Conservation (phyloP, 1,139 yeast species). For the Ogataea hybrid region DNA sequence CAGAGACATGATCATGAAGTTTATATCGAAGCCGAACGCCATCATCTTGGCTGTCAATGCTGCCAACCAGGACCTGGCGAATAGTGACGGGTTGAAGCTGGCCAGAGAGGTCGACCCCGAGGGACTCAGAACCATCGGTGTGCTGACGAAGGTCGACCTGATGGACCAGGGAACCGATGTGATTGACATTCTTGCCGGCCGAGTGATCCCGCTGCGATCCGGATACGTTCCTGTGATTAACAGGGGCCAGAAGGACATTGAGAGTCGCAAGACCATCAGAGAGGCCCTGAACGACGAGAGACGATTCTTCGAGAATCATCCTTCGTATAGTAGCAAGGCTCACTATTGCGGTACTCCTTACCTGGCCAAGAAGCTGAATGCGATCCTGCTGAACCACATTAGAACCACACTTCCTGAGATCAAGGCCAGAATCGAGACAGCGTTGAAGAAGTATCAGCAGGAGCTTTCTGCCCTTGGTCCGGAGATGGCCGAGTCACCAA, state of each 20-base stretch:
- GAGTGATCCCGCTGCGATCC: slow-evolving; percentile 91
- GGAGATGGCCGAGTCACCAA: slow-evolving; percentile 83
- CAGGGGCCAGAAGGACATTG: slow-evolving; percentile 97
- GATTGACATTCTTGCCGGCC: slow-evolving; percentile 91
- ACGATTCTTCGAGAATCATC: slow-evolving; percentile 70
- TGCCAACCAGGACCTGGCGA: slow-evolving; percentile 96
- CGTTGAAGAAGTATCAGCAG: slow-evolving; percentile 74
- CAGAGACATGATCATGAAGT: slow-evolving; percentile 90
- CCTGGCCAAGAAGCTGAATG: slow-evolving; percentile 88
- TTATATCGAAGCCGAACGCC: slow-evolving; percentile 94
- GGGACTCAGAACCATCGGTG: slow-evolving; percentile 95
- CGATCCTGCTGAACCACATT: slow-evolving; percentile 87
- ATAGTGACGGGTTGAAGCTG: slow-evolving; percentile 92
- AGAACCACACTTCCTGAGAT: slow-evolving; percentile 94
- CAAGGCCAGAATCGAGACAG: slow-evolving; percentile 84
- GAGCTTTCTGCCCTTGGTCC: slow-evolving; percentile 80
- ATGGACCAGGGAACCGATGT: slow-evolving; percentile 99
- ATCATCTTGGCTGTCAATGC: slow-evolving; percentile 94
- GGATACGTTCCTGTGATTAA: slow-evolving; percentile 98
- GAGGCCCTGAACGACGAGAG: slow-evolving; percentile 84
- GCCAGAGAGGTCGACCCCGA: slow-evolving; percentile 99
- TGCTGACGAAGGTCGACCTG: slow-evolving; percentile 90
- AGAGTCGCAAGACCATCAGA: slow-evolving; percentile 79
- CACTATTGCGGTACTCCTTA: slow-evolving; percentile 91
- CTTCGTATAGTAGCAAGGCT: slow-evolving; percentile 81